These are phyloP conservation scores for Zymoseptoria crescenta DNA, from an alignment of 2,329 filamentous ascomycete genomes.

Conservation along the genomic window DNA sequence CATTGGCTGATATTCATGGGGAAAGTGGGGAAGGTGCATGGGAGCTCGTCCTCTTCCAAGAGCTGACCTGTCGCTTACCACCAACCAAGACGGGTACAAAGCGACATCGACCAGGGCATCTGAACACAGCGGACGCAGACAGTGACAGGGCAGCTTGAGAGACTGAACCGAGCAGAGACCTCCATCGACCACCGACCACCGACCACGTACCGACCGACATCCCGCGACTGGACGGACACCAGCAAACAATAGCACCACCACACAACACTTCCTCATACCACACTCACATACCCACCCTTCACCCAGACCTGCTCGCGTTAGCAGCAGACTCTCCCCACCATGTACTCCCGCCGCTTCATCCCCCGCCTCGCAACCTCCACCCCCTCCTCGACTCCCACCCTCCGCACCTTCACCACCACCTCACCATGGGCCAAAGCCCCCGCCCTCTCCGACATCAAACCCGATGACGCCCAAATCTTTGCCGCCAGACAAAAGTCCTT, in stretches of 20 bases:
- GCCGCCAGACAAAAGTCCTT: conserved; percentile 78
- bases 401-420: conserved; percentile 10
- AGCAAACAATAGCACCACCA: not conserved
- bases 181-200: not conserved
- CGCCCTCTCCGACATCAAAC: conserved; percentile 77
- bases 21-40: not conserved
- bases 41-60: not conserved
- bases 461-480: conserved; percentile 65
- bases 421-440: conserved; percentile 44
- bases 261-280: not conserved
- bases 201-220: not conserved
- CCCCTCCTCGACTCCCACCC: conserved; percentile 6
- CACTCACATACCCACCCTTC: not conserved
- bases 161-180: not conserved
- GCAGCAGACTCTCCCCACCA: conserved; percentile 6
- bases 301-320: not conserved
- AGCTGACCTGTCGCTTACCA: not conserved
- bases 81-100: not conserved
- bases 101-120: not conserved
- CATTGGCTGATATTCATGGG: not conserved
- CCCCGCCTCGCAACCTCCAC: conserved; percentile 12
- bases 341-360: conserved; percentile 19
- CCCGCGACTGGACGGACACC: not conserved
- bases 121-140: not conserved
- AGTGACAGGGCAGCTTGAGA: not conserved